Conservation (phyloP, 2,329 filamentous ascomycete genomes). For the Cordyceps cateniannulata region DNA sequence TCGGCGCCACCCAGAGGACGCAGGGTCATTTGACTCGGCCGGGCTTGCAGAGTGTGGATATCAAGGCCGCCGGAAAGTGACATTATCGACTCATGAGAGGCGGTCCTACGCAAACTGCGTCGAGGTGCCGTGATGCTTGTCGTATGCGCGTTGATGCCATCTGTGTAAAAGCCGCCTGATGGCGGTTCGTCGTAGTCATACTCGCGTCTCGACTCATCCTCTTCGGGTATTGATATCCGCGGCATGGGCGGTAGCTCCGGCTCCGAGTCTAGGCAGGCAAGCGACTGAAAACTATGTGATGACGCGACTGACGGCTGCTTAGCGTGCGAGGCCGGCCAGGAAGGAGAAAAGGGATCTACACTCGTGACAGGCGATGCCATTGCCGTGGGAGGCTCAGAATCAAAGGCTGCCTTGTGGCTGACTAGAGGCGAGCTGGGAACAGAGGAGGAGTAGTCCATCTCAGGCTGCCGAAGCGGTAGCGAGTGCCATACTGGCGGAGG, state of each 20-base stretch:
- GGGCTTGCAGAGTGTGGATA: constrained; percentile 72
- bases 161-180: background rate
- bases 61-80: constrained; percentile 84
- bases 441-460: constrained; percentile 63
- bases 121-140: constrained; percentile 16
- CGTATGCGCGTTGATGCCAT: background rate
- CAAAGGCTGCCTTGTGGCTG: constrained; percentile 75
- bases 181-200: constrained; percentile 18
- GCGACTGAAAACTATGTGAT: constrained; percentile 40
- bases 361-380: constrained; percentile 81
- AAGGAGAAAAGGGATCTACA: constrained; percentile 59
- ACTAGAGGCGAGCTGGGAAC: constrained; percentile 66
- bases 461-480: constrained; percentile 46
- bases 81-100: constrained; percentile 84
- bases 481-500: constrained; percentile 55
- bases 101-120: constrained; percentile 51
- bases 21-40: constrained; percentile 68
- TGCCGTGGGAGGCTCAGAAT: constrained; percentile 68
- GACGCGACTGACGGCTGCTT: constrained; percentile 54
- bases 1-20: constrained; percentile 47
- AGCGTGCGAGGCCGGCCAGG: constrained; percentile 44
- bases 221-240: constrained; percentile 28
- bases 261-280: constrained; percentile 29
- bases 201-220: constrained; percentile 23
- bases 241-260: constrained; percentile 17